These are phyloP conservation scores for Saturnispora zaruensis DNA, from an alignment of 805 yeast species.

Conservation along the genomic window DNA sequence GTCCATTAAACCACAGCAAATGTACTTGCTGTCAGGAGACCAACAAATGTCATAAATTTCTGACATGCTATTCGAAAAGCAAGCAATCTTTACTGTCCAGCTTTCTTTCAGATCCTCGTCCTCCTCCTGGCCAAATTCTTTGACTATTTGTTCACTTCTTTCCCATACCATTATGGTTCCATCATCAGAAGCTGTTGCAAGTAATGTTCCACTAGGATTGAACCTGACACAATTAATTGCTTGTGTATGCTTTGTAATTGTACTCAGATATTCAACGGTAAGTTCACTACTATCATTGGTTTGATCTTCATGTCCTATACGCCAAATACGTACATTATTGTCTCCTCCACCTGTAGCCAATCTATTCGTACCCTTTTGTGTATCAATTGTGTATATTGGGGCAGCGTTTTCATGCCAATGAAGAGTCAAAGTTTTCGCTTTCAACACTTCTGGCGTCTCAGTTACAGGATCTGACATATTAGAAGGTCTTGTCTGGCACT, in stretches of 20 bases:
- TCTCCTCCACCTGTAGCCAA: conserved; percentile 94
- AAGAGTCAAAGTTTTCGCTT: conserved; percentile 43
- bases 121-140: conserved; percentile 52
- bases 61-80: conserved; percentile 45
- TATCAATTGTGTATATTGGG: conserved; percentile 62
- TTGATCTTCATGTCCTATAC: conserved; percentile 15
- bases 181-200: conserved; percentile 95
- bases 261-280: conserved; percentile 65
- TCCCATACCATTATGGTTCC: conserved; percentile 83
- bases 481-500: neutral
- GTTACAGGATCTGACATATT: neutral
- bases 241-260: conserved; percentile 81
- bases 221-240: conserved; percentile 91
- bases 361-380: conserved; percentile 38
- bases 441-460: conserved; percentile 10
- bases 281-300: conserved; percentile 17
- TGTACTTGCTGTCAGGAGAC: conserved; percentile 75
- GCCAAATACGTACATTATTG: conserved; percentile 61
- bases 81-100: conserved; percentile 59
- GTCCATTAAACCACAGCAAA: conserved; percentile 91
- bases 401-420: conserved; percentile 72
- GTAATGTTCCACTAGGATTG: conserved; percentile 53
- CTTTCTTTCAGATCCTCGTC: conserved; percentile 49
- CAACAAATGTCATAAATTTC: conserved; percentile 90
- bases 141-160: conserved; percentile 41